Base-by-base conservation (phyloP, 176 grass and related monocot species). In the Themeda triandra region DNA sequence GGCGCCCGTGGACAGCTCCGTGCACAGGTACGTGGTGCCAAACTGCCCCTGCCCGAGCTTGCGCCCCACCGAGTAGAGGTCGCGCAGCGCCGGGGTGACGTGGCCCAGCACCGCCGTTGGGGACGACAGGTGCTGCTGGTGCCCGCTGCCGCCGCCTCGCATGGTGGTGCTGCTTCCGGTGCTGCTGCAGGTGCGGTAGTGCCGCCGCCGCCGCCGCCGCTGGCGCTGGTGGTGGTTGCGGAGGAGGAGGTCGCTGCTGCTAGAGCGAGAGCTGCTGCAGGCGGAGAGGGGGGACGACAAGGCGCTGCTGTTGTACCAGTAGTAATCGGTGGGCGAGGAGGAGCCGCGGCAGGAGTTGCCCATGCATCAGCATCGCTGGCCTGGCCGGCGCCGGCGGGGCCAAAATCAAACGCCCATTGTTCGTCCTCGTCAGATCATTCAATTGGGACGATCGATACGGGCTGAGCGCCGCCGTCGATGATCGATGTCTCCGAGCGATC, bases 41-140 rank as follows among this genome's bases (percentile, higher is more conserved):
- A 94, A 94, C 90, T 94, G 90, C 0, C 92, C 92, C 85, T 94
- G 92, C 0, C 92, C 92, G 0, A 94, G 92, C 90, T 94, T 92
- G 28, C 89, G 85, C 2, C 92, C 90, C 4, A 94, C 25, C 0
- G n/a, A 3, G 87, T 94, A 94, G 63, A 92, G 87, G 14, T 94
- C 92, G 2, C 85, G 87, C 42, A 94, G 85, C 56, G 40, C 66
- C 15, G 87, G 89, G 35, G 89, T 94, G 2, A 32, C 63, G 85
- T 92, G 89, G 1, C 87, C 89, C 13, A 94, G 85, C 4, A 94
- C 92, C 4, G 87, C 65, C 0, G 86, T 83, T 9, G 84, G 72
- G 29, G 88, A 81, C 0, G 85, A 72, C 0, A 85, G 82, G 6
- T 53, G 49, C 49, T 53, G 49, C 49, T 19, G 49, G 49, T 53